Percentiles rank a stretch among this genome's conserved stretches.
These are phyloP conservation scores for Plenodomus biglobosus DNA, from an alignment of 2,329 filamentous ascomycete genomes.

Conservation along the genomic window DNA sequence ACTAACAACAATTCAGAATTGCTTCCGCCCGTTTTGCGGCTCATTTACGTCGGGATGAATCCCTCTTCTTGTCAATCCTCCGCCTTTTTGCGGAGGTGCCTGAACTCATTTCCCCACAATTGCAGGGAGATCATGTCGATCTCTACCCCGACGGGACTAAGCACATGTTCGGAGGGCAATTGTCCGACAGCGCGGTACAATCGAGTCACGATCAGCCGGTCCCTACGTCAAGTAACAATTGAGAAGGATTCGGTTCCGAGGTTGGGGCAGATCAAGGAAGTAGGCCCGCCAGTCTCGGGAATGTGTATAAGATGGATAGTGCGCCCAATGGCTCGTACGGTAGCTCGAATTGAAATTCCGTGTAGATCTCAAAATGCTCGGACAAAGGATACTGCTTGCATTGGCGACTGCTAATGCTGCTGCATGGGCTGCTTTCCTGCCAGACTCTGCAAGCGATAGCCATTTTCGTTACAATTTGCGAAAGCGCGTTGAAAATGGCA, in stretches of 20 bases:
- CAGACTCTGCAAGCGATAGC: slow-evolving; percentile 15
- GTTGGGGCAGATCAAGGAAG: background rate
- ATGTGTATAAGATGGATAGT: background rate
- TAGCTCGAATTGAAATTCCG: slow-evolving; percentile 2
- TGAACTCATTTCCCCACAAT: slow-evolving; percentile 9
- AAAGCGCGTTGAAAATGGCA: slow-evolving; percentile 24
- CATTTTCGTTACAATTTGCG: slow-evolving; percentile 21
- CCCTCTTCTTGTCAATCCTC: background rate
- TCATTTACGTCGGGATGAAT: background rate
- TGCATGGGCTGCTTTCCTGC: slow-evolving; percentile 20
- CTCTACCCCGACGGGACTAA: background rate
- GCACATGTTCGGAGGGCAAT: slow-evolving; percentile 22
- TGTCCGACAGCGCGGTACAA: slow-evolving; percentile 20
- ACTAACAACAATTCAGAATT: background rate
- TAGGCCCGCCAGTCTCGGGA: background rate
- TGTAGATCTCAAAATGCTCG: slow-evolving; percentile 17
- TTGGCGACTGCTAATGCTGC: slow-evolving; percentile 18
- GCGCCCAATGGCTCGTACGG: background rate
- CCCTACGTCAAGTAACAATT: slow-evolving; percentile 11
- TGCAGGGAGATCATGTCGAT: slow-evolving; percentile 2
- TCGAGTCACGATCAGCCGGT: slow-evolving; percentile 18
- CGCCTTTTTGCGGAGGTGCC: background rate
- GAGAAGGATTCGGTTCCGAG: slow-evolving; percentile 3
- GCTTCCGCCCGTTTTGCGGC: background rate
- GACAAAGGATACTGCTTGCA: slow-evolving; percentile 20